Percentiles rank a stretch among this genome's conserved stretches.
Conservation (phyloP, 208 protist genomes). For the Crithidia fasciculata region DNA sequence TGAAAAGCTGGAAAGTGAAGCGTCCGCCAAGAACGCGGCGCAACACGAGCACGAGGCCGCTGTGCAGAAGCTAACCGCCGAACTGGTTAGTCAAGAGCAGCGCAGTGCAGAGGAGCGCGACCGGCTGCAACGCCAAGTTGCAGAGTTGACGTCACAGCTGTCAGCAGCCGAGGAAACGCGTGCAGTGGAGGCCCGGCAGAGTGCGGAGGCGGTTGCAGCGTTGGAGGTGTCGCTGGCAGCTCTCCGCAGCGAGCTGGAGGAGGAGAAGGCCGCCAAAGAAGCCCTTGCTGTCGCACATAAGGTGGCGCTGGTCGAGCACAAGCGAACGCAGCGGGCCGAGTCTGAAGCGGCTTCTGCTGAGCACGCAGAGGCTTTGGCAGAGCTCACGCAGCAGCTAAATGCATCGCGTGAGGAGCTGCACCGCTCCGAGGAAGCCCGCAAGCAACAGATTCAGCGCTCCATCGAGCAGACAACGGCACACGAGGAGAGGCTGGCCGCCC, state of each 20-base stretch:
- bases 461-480: conserved; percentile 8
- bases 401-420: conserved; percentile 8
- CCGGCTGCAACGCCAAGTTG: neutral
- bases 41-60: neutral
- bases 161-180: neutral
- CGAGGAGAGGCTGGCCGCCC: neutral
- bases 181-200: neutral
- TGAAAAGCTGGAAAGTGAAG: neutral
- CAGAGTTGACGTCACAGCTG: neutral
- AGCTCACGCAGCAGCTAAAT: neutral
- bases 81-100: neutral
- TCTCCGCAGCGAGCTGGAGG: neutral
- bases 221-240: neutral
- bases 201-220: neutral
- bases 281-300: neutral
- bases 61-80: neutral
- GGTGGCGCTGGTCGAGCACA: neutral
- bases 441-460: conserved; percentile 14
- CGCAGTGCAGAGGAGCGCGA: neutral
- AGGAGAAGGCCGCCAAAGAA: neutral
- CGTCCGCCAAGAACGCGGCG: neutral
- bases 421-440: conserved; percentile 9
- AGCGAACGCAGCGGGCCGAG: neutral
- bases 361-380: neutral
- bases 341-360: neutral